Base-by-base conservation (phyloP, 2,329 filamentous ascomycete genomes). In the Mycosphaerelloides madeirae region DNA sequence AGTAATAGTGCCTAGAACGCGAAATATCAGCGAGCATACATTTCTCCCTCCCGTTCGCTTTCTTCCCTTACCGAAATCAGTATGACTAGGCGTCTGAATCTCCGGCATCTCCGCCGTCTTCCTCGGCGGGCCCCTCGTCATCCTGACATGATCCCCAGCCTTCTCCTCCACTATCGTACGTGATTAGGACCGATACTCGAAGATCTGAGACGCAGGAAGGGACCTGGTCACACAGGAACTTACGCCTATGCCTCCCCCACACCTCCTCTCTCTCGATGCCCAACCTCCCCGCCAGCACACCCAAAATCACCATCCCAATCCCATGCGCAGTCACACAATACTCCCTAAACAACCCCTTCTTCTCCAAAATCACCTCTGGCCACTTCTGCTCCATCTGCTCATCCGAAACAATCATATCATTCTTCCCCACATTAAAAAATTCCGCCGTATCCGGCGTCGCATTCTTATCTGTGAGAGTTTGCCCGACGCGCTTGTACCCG, bases 381-480 rank as follows among this genome's bases (percentile, higher is more conserved):
- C 59, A 63, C 31, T 38, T 28, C 16, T 56, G 50, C n/a, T 31
- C 37, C 60, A 62, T 61, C 18, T 57, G 9, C 18, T 61, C 48
- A 2, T 62, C 62, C 3, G 70, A 39, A 16, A 61, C 62, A n/a
- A 78, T 57, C 40, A 78, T 69, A 43, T 77, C 74, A 54, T 79
- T 73, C 63, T 78, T 78, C 31, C 70, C 41, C 25, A 77, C 70
- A 58, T 78, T 78, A 59, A 78, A 78, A 50, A 79, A 77, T 50
- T 79, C 75, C 42, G 75, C 75, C n/a, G 70, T 66, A 51, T 79
- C 76, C 29, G 64, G 59, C 7, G 73, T 77, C 3, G 74, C 74
- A 28, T 66, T 49, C 25, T 63, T 65, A 54, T 79, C 76, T 11
- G 75, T 64, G 6, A 72, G 59, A 12, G 67, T 68, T 13, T 64